A percentile compares a stretch with the other conserved stretches of the same genome.
phyloP scores from a whole-genome alignment of 371 early-diverging fungal species.

The Smittium mucronatum region DNA sequence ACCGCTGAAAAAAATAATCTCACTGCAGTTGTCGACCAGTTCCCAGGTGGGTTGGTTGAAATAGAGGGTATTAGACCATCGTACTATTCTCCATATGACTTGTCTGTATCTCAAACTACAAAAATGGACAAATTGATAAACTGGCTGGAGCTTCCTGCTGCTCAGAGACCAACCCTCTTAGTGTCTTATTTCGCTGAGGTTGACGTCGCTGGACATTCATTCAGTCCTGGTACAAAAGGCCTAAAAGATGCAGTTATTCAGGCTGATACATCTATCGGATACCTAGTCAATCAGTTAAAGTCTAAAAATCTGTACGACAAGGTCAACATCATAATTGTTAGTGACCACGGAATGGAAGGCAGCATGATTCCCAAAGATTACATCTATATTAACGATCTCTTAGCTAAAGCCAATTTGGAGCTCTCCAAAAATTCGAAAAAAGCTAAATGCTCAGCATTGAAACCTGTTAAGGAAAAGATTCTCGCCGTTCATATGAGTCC shows the following conservation, averaged over 20 bases:
- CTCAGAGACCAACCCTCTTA: constrained; percentile 58
- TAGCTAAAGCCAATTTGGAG: no score
- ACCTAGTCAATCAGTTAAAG: constrained; percentile 41
- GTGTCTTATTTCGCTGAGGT: constrained; percentile 69
- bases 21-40: constrained; percentile 62
- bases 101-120: constrained; percentile 33
- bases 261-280: constrained; percentile 53
- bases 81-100: constrained; percentile 44
- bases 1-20: constrained; percentile 57
- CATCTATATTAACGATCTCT: constrained; percentile 38
- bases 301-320: constrained; percentile 42
- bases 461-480: no score
- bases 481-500: no score
- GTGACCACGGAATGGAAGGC: constrained; percentile 89
- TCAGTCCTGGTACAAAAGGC: constrained; percentile 54
- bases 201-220: constrained; percentile 66
- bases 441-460: no score
- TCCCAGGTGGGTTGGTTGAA: constrained; percentile 69
- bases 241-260: constrained; percentile 44
- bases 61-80: constrained; percentile 46
- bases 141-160: constrained; percentile 64
- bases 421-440: no score
- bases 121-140: constrained; percentile 49
- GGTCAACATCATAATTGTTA: constrained; percentile 68
- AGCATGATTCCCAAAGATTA: constrained; percentile 28